phyloP scores from a whole-genome alignment of 345 rosid species.

The Clausena lansium region DNA sequence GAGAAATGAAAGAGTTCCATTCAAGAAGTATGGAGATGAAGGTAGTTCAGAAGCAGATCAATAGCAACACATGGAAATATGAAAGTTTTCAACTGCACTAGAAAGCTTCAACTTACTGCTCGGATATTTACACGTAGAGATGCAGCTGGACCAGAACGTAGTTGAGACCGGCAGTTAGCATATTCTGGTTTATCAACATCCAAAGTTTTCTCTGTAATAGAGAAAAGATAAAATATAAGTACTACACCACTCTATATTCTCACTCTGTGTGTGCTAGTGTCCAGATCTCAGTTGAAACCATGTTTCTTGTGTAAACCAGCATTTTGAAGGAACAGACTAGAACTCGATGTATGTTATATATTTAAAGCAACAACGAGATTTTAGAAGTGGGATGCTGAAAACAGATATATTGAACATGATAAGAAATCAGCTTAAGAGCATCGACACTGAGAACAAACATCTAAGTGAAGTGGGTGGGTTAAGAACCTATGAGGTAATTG shows the following conservation, averaged over 20 bases:
- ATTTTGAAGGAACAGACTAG: not conserved
- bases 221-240: conserved; percentile 13
- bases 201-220: conserved; percentile 40
- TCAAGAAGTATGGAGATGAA: not conserved
- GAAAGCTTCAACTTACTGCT: conserved; percentile 50
- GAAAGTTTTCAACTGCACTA: not conserved
- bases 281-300: not conserved
- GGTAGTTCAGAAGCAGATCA: not conserved
- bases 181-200: conserved; percentile 65
- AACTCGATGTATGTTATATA: not conserved
- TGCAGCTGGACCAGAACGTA: conserved; percentile 81
- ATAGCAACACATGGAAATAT: not conserved
- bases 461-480: not conserved
- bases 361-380: not conserved
- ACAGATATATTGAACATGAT: not conserved
- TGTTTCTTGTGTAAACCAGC: conserved; percentile 4
- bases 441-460: not conserved
- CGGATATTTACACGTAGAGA: conserved; percentile 73
- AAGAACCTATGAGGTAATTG: not conserved
- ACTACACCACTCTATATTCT: not conserved
- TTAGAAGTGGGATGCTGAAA: not conserved
- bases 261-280: not conserved
- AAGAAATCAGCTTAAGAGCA: not conserved
- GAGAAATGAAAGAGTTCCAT: not conserved
- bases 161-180: conserved; percentile 46